Evolutionary conservation across 106 monocot species (phyloP), one percentile per base, ranked within the genome.

Genomic region (Dendrobium officinale): DNA sequence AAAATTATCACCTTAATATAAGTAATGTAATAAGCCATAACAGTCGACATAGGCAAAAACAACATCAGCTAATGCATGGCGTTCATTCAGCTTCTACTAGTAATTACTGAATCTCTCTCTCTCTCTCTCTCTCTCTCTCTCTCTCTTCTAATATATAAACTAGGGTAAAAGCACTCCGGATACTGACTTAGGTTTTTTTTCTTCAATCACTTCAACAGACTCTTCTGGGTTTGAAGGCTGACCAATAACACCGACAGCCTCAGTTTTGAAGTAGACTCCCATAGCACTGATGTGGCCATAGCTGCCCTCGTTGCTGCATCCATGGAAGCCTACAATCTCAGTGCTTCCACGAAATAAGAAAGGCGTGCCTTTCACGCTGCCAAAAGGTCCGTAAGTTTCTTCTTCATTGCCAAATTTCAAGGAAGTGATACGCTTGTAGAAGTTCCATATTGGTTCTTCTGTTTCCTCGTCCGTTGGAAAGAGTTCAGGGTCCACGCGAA

Each of bases 341-440:
- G 9, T 17, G 13, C 6, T 41, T 18, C 40, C 37, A 18, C 33
- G 72, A 24, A 73, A 73, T 37, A 42, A 37, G 72, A 73, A 73
- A 4, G 72, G 17, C 0, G 72, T 73, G 72, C 72, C 72, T 5
- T 13, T 42, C 15, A 4, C 40, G 41, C 20, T 18, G 18, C 72
- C 72, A 73, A 73, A 73, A 40, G 72, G 72, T 17, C 72, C 72
- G 29, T 73, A 73, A 40, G 41, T 73, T 24, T 73, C 72, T 37
- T 73, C 72, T 73, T 73, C 17, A 41, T 73, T 73, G 41, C 72
- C 72, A 73, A 73, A 73, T 16, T 73, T 73, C 13, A 73, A 10
- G 11, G 72, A 73, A 13, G 16, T 17, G 41, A 73, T 41, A 41
- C 10, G 27, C 2, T 42, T 42, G 72, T 5, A 16, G 19, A 22